Percentiles rank a stretch among this genome's conserved stretches.
Conservation (phyloP, 768 basidiomycete genomes). For the Phallus indusiatus region DNA sequence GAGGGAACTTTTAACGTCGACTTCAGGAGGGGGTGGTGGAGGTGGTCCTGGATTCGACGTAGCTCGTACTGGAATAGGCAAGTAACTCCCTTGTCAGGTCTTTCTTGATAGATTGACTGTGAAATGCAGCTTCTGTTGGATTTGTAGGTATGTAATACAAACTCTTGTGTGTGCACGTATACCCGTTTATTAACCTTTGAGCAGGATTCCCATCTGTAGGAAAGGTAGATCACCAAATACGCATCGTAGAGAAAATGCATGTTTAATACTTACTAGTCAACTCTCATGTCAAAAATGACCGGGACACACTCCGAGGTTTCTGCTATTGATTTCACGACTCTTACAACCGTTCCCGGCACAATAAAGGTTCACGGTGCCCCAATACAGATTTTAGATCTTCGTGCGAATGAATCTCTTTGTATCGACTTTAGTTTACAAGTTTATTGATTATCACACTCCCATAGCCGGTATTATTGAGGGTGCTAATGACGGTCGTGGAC, state of each 20-base stretch:
- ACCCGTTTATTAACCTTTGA: too few relatives aligned
- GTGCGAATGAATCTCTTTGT: conserved; percentile 34
- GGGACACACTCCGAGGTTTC: conserved; percentile 96
- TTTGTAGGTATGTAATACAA: too few relatives aligned
- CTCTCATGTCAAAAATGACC: conserved; percentile 90
- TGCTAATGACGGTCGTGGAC: conserved; percentile 89
- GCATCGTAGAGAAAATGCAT: conserved; percentile 1
- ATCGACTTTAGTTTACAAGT: conserved; percentile 1
- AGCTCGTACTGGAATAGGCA: conserved; percentile 82
- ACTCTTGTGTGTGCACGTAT: too few relatives aligned
- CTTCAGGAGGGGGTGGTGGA: conserved; percentile 72
- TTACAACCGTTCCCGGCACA: conserved; percentile 93
- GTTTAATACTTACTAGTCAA: conserved; percentile 45
- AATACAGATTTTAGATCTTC: conserved; percentile 89
- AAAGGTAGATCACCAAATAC: conserved; percentile 42
- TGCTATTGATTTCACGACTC: conserved; percentile 93
- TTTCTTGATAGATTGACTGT: conserved; percentile 24
- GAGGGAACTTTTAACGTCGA: conserved; percentile 80
- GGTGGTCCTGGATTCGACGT: conserved; percentile 94
- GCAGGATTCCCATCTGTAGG: conserved; percentile 88
- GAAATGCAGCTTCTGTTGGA: conserved; percentile 69
- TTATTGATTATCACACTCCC: conserved; percentile 14
- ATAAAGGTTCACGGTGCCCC: conserved; percentile 92
- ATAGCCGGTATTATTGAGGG: conserved; percentile 96
- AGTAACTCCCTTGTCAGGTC: conserved; percentile 17